Percentiles rank a stretch among this genome's conserved stretches.
These are phyloP conservation scores for Verticillium longisporum DNA, from an alignment of 2,329 filamentous ascomycete species.

Conservation along the genomic window DNA sequence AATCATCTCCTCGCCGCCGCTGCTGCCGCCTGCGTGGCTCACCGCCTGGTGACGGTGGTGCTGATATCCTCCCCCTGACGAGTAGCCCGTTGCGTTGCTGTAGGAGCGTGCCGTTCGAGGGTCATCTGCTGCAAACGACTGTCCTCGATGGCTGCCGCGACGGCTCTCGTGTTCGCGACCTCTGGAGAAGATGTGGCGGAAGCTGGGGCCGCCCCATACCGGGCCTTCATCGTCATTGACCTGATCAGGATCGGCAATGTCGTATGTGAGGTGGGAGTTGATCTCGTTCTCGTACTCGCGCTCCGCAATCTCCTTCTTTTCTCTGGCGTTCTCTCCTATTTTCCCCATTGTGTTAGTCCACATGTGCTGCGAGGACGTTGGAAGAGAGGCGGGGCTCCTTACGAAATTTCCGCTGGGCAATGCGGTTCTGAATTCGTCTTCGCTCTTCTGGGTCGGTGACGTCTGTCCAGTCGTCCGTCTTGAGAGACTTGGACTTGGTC, in stretches of 20 bases:
- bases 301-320: conserved; percentile 59
- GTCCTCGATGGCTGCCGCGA: conserved; percentile 30
- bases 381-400: conserved; percentile 21
- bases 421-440: conserved; percentile 67
- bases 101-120: conserved; percentile 20
- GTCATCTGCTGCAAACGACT: conserved; percentile 25
- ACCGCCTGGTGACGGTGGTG: conserved; percentile 13
- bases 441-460: conserved; percentile 65
- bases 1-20: conserved; percentile 24
- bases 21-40: conserved; percentile 22
- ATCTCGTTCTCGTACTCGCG: conserved; percentile 57
- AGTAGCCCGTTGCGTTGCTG: not conserved
- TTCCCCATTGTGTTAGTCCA: not conserved
- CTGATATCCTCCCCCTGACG: conserved; percentile 1
- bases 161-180: conserved; percentile 43
- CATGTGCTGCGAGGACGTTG: not conserved
- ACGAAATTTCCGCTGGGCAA: conserved; percentile 73
- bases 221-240: conserved; percentile 54
- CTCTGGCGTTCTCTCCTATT: conserved; percentile 62
- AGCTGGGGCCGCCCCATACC: conserved; percentile 65
- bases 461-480: conserved; percentile 60
- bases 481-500: conserved; percentile 32
- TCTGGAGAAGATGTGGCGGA: conserved; percentile 45
- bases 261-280: conserved; percentile 58
- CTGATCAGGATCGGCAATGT: conserved; percentile 47